A percentile compares a stretch with the other conserved stretches of the same genome.
phyloP scores from a whole-genome alignment of 495 filamentous ascomycete genomes.

The Mytilinidion resinicola region DNA sequence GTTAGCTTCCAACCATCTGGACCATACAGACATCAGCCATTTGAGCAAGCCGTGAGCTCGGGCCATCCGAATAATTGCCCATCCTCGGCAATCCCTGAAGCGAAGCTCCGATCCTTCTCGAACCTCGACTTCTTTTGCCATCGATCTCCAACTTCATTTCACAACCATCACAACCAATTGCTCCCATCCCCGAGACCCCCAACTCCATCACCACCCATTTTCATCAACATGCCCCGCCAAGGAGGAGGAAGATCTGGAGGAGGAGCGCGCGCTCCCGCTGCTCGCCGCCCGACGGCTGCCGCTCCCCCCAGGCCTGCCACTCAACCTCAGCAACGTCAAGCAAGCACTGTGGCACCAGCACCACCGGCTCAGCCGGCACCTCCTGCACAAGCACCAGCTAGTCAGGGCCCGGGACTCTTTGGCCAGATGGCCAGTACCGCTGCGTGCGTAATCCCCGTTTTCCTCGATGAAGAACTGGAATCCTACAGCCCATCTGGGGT shows the following conservation, averaged over 20 bases:
- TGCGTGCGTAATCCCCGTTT: conserved; percentile 36
- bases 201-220: conserved; percentile 3
- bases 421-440: conserved; percentile 44
- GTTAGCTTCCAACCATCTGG: too few relatives aligned
- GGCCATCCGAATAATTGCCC: too few relatives aligned
- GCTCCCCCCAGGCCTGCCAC: conserved; percentile 17
- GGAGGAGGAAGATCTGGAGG: too few relatives aligned
- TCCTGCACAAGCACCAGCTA: conserved; percentile 7
- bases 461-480: background rate
- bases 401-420: conserved; percentile 38
- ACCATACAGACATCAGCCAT: too few relatives aligned
- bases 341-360: conserved; percentile 37
- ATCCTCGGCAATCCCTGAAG: background rate
- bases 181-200: background rate
- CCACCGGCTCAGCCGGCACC: conserved; percentile 16
- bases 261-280: conserved; percentile 26
- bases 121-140: conserved; percentile 12
- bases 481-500: background rate
- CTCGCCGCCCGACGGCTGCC: conserved; percentile 29
- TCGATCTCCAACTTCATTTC: background rate
- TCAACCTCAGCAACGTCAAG: conserved; percentile 19
- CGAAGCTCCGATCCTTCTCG: conserved; percentile 25
- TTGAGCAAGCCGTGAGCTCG: too few relatives aligned
- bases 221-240: conserved; percentile 36
- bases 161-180: conserved; percentile 5